Evolutionary conservation across 176 grass and related monocot species (phyloP).

Genomic region (Pontederia crassipes): DNA sequence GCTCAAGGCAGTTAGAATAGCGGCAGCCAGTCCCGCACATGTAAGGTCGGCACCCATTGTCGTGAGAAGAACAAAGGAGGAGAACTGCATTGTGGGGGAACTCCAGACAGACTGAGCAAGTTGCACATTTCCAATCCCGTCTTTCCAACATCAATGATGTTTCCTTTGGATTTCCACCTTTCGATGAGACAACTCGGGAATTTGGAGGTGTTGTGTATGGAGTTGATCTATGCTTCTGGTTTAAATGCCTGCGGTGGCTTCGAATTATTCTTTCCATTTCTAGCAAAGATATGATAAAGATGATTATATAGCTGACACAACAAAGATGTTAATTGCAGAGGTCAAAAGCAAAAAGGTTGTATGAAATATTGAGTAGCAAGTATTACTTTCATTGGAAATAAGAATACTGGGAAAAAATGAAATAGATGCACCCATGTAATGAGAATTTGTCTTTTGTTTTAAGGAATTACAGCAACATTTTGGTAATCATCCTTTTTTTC

Average conservation of each 20-base stretch:
- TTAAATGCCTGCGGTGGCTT: background rate
- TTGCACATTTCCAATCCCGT: constrained; percentile 5
- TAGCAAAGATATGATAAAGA: background rate
- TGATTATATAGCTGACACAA: background rate
- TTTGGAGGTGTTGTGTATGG: background rate
- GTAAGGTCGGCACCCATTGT: constrained; percentile 3
- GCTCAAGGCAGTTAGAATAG: constrained; percentile 5
- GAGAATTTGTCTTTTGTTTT: no score
- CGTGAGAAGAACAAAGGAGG: constrained; percentile 9
- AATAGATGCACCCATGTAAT: no score
- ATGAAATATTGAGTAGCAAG: no score
- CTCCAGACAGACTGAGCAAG: background rate
- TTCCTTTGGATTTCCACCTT: background rate
- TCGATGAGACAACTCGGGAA: background rate
- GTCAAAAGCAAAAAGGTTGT: no score
- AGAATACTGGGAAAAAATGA: no score
- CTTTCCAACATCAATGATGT: background rate
- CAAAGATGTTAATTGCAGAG: no score
- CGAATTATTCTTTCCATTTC: constrained; percentile 1
- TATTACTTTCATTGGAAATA: no score
- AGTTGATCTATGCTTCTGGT: background rate
- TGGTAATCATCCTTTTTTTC: no score
- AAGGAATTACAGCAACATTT: no score
- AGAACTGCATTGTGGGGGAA: constrained; percentile 8
- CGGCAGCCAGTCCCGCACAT: constrained; percentile 1